A percentile compares a stretch with the other conserved stretches of the same genome.
Conservation (phyloP, 2,329 filamentous ascomycete species). For the Aspergillus ruber region DNA sequence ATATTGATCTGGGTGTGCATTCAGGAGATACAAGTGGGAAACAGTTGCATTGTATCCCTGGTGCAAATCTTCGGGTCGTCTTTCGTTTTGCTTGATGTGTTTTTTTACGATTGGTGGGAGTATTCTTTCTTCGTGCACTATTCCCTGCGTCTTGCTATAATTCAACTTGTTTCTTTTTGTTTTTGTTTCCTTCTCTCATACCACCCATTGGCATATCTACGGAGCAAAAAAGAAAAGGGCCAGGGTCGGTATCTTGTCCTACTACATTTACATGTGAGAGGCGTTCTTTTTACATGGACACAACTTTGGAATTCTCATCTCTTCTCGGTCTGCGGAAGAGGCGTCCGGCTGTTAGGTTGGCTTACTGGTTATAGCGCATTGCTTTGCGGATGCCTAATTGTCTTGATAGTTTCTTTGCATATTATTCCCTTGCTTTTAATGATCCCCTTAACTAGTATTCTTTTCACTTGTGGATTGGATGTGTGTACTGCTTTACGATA, state of each 20-base stretch:
- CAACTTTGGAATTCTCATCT: slow-evolving; percentile 13
- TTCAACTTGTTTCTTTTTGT: slow-evolving; percentile 2
- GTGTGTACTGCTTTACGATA: too few species aligned
- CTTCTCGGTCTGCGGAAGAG: slow-evolving; percentile 6
- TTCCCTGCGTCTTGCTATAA: slow-evolving; percentile 7
- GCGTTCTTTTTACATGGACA: slow-evolving; percentile 19
- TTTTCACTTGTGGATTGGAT: slow-evolving; percentile 7
- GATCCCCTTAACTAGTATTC: not conserved
- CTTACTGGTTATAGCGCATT: slow-evolving; percentile 10
- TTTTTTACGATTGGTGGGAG: too few species aligned
- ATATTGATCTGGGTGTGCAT: slow-evolving; percentile 16
- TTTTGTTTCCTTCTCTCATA: slow-evolving; percentile 4
- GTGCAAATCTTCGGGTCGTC: not conserved
- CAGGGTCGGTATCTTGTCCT: not conserved
- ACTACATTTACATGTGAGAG: slow-evolving; percentile 2
- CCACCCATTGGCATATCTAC: too few species aligned
- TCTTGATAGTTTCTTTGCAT: not conserved
- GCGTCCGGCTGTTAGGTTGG: slow-evolving; percentile 11
- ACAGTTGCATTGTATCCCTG: not conserved
- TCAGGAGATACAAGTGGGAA: not conserved
- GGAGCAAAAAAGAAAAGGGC: not conserved
- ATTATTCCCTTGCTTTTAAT: not conserved
- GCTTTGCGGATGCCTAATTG: slow-evolving; percentile 1
- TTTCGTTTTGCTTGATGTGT: not conserved
- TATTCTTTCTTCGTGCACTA: slow-evolving; percentile 1